These are phyloP conservation scores for Lepidium africanum DNA, from an alignment of 345 rosid species.

Conservation along the genomic window DNA sequence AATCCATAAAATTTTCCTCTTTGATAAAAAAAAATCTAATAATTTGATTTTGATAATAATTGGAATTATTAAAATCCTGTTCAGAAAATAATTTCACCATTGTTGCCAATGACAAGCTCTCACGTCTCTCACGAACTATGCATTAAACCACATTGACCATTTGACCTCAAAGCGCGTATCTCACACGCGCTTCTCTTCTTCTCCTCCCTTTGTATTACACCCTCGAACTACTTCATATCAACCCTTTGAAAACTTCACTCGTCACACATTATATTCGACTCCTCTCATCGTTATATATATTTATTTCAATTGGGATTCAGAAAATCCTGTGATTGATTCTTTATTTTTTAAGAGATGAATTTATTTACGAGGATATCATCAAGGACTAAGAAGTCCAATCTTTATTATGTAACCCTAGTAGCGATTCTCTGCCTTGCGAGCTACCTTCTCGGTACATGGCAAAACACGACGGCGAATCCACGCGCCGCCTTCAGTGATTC, in stretches of 20 bases:
- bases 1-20: background rate
- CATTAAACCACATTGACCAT: background rate
- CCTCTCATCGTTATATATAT: background rate
- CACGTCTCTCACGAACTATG: conserved; percentile 25
- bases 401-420: conserved; percentile 34
- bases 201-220: background rate
- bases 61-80: background rate
- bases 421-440: conserved; percentile 43
- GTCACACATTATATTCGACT: conserved; percentile 18
- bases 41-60: background rate
- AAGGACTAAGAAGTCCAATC: conserved; percentile 38
- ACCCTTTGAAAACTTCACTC: conserved; percentile 14
- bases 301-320: background rate
- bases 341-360: conserved; percentile 9
- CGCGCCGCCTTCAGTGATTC: conserved; percentile 15
- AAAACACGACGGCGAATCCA: conserved; percentile 23
- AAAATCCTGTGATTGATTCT: background rate
- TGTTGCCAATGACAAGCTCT: conserved; percentile 12
- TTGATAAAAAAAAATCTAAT: background rate
- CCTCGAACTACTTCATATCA: conserved; percentile 27
- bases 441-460: conserved; percentile 54
- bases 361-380: conserved; percentile 17
- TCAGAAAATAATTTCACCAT: background rate
- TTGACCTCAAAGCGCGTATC: conserved; percentile 10
- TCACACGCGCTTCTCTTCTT: background rate